Percentiles rank a stretch among this genome's conserved stretches.
These are phyloP conservation scores for Limnanthes douglasii DNA, from an alignment of 345 rosid genomes.

Conservation along the genomic window DNA sequence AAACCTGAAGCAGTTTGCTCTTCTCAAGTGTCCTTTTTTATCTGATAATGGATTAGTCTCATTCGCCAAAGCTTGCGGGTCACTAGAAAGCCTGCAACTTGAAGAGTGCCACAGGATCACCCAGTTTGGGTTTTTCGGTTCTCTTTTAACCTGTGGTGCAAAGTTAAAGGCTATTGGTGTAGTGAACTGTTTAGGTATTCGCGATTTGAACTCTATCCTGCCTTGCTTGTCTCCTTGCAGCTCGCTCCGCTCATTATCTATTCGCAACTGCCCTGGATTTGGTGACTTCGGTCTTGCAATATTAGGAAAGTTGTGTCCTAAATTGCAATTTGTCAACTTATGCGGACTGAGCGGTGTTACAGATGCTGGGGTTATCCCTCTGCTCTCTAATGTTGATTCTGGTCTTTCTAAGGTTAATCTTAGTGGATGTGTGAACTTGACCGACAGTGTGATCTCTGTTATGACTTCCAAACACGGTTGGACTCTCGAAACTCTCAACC, in stretches of 20 bases:
- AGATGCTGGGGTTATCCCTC: constrained; percentile 53
- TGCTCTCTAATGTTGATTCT: constrained; percentile 35
- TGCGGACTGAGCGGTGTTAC: constrained; percentile 54
- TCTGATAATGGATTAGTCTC: constrained; percentile 77
- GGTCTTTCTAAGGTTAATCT: constrained; percentile 69
- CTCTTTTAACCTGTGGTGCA: constrained; percentile 42
- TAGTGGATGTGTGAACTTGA: constrained; percentile 53
- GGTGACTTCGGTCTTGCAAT: constrained; percentile 52
- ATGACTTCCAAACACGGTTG: constrained; percentile 51
- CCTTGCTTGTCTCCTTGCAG: constrained; percentile 25
- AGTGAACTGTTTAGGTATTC: constrained; percentile 55
- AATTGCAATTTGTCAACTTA: constrained; percentile 48
- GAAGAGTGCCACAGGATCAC: constrained; percentile 95
- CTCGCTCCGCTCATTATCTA: constrained; percentile 41
- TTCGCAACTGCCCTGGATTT: constrained; percentile 73
- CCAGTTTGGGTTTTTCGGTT: constrained; percentile 63
- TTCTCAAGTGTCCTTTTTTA: constrained; percentile 40
- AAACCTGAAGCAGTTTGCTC: constrained; percentile 46
- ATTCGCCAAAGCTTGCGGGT: constrained; percentile 43
- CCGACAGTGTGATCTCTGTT: constrained; percentile 40
- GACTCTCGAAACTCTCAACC: constrained; percentile 62
- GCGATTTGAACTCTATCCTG: constrained; percentile 28
- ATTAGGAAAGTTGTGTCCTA: constrained; percentile 67
- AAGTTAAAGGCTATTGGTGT: constrained; percentile 51
- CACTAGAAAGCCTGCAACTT: constrained; percentile 64